phyloP scores from a whole-genome alignment of 345 rosid species.

The Hibiscus tridactylites region DNA sequence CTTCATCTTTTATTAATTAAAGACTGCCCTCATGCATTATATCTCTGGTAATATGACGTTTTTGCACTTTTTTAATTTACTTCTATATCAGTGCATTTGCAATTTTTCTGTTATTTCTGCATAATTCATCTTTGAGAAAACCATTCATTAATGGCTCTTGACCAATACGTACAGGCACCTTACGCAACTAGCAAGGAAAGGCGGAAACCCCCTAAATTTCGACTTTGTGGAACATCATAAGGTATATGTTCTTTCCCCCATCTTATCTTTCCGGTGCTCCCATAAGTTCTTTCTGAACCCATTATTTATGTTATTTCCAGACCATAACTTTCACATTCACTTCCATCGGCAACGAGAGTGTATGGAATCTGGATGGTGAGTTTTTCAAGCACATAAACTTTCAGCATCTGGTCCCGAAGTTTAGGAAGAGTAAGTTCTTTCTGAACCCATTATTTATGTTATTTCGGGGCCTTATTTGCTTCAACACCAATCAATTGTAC shows the following conservation, averaged over 20 bases:
- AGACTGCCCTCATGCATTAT: constrained; percentile 75
- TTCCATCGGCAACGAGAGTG: constrained; percentile 65
- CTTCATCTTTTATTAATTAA: constrained; percentile 77
- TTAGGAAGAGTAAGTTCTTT: too few relatives aligned
- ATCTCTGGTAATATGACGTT: constrained; percentile 56
- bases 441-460: too few relatives aligned
- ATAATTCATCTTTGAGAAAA: neutral
- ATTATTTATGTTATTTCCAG: constrained; percentile 27
- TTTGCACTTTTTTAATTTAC: neutral
- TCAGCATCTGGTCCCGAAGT: constrained; percentile 92
- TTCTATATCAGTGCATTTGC: neutral
- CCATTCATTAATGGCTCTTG: neutral
- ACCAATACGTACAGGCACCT: constrained; percentile 56
- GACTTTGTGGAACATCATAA: constrained; percentile 86
- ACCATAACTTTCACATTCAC: constrained; percentile 79
- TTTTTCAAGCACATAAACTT: constrained; percentile 72
- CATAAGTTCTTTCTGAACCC: neutral
- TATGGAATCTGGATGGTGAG: constrained; percentile 97
- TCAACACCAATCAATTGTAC: too few relatives aligned
- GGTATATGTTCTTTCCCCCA: constrained; percentile 28
- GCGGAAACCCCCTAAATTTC: constrained; percentile 66
- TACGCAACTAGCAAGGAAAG: constrained; percentile 79
- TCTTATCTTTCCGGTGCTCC: neutral
- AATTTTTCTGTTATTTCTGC: neutral
- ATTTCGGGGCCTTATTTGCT: too few relatives aligned